Evolutionary conservation across 371 early-diverging fungal species (phyloP), one percentile per base, ranked within the genome.

Genomic region (Encephalitozoon cuniculi): DNA sequence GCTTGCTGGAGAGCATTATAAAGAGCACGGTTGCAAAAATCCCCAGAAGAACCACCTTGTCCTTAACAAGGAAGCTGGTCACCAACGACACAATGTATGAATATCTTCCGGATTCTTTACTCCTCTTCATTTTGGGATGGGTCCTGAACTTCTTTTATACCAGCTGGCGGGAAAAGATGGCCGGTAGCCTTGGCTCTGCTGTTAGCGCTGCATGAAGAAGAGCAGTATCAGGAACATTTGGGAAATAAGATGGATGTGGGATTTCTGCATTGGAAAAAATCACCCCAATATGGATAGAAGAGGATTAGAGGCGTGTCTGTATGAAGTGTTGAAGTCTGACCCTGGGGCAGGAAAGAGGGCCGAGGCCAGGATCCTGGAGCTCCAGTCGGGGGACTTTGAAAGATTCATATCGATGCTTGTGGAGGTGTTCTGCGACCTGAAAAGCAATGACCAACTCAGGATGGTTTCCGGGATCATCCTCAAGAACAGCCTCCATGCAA

Each of bases 391-490:
- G 2, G 64, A 71, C 25, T 71, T 59, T 64, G 41, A 44, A 30
- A 59, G 30, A 4, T 71, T 71, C 28, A n/a, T 71, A 25, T 44
- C 55, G 44, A 59, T 59, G 21, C 41, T 71, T 39, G 64, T 44
- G 39, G 32, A 37, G 28, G 63, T 71, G 0, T 71, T 71, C 43
- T 40, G 32, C 32, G 72, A 71, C 34, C 21, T 34, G 46, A 59
- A 43, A n/a, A 43, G 59, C 30, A 28, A 46, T 18, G 26, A 59
- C 11, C 63, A 71, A 30, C 40, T 71, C 8, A 41, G 59, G 25
- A 55, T 71, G 59, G 41, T 71, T 41, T 34, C 78, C 9, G 74
- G 69, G 37, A 77, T 81, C 30, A 66, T 81, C 37, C 37, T 81
- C 12, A 71, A 68, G 46, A 78, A 81, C 51, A 46, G 49, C 28